phyloP scores from a whole-genome alignment of 352 stramenopile species.

The Ophiocytium majus region DNA sequence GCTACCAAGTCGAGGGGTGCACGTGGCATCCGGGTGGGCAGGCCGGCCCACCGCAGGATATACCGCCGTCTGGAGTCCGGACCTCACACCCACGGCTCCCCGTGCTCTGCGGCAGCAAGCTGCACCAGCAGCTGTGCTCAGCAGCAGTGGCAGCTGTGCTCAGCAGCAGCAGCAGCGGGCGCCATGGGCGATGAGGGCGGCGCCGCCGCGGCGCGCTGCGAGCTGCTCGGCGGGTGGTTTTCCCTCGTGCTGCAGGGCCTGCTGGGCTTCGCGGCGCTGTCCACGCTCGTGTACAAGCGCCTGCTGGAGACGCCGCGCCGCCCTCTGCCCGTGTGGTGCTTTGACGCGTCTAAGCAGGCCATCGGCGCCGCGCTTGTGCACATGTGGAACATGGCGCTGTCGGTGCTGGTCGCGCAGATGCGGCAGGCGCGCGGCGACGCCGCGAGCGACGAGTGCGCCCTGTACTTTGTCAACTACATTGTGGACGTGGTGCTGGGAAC shows the following conservation, averaged over 20 bases:
- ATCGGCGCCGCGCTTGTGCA: slow-evolving; percentile 46
- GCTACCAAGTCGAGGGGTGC: too few species aligned
- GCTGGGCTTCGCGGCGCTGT: slow-evolving; percentile 16
- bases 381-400: slow-evolving; percentile 50
- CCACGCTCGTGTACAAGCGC: slow-evolving; percentile 21
- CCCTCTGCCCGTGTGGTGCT: background rate
- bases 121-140: too few species aligned
- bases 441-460: slow-evolving; percentile 50
- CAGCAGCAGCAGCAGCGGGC: too few species aligned
- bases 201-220: too few species aligned
- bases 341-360: slow-evolving; percentile 23
- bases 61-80: too few species aligned
- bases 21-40: too few species aligned
- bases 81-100: too few species aligned
- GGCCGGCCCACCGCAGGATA: too few species aligned
- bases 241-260: slow-evolving; percentile 10
- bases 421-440: background rate
- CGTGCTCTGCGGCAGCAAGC: too few species aligned
- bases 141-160: too few species aligned
- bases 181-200: too few species aligned
- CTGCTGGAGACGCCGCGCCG: slow-evolving; percentile 12
- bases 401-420: slow-evolving; percentile 26
- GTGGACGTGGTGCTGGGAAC: slow-evolving; percentile 48
- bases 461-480: slow-evolving; percentile 54
- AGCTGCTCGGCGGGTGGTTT: background rate